These are phyloP conservation scores for Tetrahymena malaccensis DNA, from an alignment of 73 alveolate species.

Conservation along the genomic window DNA sequence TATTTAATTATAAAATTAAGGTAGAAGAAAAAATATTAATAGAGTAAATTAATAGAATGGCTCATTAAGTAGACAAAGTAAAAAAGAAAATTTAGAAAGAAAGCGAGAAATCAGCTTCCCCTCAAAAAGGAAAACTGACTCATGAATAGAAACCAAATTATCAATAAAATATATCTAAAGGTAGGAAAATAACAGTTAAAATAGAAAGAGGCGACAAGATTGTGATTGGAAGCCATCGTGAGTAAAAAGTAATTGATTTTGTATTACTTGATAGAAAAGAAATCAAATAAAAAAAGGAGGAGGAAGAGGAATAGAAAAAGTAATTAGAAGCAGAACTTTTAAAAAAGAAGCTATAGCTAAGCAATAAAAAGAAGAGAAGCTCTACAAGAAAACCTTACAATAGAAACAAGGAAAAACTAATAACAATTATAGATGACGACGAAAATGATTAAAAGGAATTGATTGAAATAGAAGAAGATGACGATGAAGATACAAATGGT, in stretches of 20 bases:
- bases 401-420: neutral
- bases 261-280: neutral
- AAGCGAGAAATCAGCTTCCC: neutral
- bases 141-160: neutral
- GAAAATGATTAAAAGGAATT: neutral
- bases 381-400: neutral
- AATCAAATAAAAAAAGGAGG: neutral
- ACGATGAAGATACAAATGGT: neutral
- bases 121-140: neutral
- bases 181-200: neutral
- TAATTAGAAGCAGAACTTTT: neutral
- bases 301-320: neutral
- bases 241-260: neutral
- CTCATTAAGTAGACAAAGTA: neutral
- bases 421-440: neutral
- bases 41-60: neutral
- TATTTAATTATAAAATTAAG: neutral
- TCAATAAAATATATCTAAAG: neutral
- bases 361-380: neutral
- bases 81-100: neutral
- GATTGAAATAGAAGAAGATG: neutral
- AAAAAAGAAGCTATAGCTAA: neutral
- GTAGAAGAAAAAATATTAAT: neutral
- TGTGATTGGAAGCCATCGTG: neutral
- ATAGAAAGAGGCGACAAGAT: neutral